Percentiles rank a stretch among this genome's conserved stretches.
Evolutionary conservation across 179 eudicot genomes (phyloP).

Genomic region (Vitellaria paradoxa): DNA sequence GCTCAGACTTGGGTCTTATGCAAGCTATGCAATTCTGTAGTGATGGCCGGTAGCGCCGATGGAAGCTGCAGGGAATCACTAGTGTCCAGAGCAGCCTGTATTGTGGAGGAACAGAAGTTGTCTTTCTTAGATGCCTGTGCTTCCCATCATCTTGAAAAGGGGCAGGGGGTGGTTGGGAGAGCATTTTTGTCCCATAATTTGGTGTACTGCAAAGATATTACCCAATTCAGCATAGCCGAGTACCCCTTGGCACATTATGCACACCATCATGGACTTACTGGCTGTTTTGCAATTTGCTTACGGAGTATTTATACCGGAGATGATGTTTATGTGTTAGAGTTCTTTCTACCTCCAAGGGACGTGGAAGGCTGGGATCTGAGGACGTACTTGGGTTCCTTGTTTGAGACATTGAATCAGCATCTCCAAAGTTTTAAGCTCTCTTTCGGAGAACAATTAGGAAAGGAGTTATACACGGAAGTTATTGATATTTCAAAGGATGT

Average conservation of each 20-base stretch:
- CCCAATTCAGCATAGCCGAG: neutral
- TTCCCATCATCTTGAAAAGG: no score
- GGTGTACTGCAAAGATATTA: slow-evolving; percentile 10
- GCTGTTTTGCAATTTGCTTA: slow-evolving; percentile 13
- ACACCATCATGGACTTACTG: neutral
- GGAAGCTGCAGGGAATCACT: no score
- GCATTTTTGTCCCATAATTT: neutral
- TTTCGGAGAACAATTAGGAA: slow-evolving; percentile 15
- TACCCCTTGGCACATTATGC: slow-evolving; percentile 10
- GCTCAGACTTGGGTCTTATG: no score
- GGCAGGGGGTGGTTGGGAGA: no score
- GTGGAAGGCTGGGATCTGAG: no score
- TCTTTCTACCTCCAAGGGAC: neutral
- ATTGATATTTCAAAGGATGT: neutral
- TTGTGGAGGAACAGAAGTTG: no score
- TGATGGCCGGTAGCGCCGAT: no score
- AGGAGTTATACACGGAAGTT: neutral
- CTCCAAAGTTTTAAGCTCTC: neutral
- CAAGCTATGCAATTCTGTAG: no score
- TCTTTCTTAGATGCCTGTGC: no score
- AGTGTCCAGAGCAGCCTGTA: no score
- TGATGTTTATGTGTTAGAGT: slow-evolving; percentile 6
- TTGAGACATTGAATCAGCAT: neutral
- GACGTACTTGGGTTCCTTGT: no score
- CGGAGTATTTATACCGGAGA: neutral